Evolutionary conservation across 352 stramenopile species (phyloP), one percentile per base, ranked within the genome.

Genomic region (Phytophthora colocasiae): DNA sequence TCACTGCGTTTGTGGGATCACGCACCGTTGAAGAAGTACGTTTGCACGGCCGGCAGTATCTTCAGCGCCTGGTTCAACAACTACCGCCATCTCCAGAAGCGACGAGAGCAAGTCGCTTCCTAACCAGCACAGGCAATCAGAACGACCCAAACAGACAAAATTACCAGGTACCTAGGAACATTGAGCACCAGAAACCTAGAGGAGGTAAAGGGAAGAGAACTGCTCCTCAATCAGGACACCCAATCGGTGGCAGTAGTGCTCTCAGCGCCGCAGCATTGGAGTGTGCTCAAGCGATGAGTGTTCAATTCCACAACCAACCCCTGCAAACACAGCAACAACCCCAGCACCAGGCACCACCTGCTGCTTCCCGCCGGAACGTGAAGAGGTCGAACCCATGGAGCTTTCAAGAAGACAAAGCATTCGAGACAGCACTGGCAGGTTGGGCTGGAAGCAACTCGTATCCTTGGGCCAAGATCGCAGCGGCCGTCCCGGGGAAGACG

Each of bases 361-460:
- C 60, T 66, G 52, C 65, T 50, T 51, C 32, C 26, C 66, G 39
- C 22, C 73, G 73, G 43, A 77, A 77, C 49, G 63, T 57, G 43
- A 48, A 57, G 27, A 59, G 55, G 4, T 57, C 70, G n/a, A 91
- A 84, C 32, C 49, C 67, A 11, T 96, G 89, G 89, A 93, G 69
- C 29, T 90, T 91, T 40, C 78, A 94, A 48, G 87, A 96, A 68
- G 87, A 96, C 60, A 92, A 92, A 69, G 71, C 80, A 2, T 87
- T 96, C 54, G 89, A 96, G 67, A 84, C 66, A 31, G 81, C 78
- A 39, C 70, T 96, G 14, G 87, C 87, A 50, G 57, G 71, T 43
- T 95, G 85, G 77, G 69, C 62, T 15, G 75, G 61, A 17, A 74
- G 63, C 47, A 88, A 82, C 32, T 77, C 86, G n/a, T 92, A 91